phyloP scores from a whole-genome alignment of 1,284 basidiomycete genomes.

The Taiwanofungus camphoratus region DNA sequence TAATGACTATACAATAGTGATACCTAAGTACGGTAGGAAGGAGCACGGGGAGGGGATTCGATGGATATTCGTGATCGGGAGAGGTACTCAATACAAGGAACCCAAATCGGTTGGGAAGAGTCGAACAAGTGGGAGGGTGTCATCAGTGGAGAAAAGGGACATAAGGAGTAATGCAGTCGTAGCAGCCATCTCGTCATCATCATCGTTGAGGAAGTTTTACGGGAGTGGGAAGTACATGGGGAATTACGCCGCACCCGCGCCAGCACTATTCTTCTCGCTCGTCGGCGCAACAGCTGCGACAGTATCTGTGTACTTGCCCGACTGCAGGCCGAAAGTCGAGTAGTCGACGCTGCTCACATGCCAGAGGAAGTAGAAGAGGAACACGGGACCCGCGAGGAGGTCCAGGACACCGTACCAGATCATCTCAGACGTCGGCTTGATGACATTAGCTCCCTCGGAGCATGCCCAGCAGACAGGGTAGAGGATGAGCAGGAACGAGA shows the following conservation, averaged over 20 bases:
- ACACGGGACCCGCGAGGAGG: constrained; percentile 48
- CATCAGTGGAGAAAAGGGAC: too few species aligned
- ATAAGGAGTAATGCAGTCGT: too few species aligned
- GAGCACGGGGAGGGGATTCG: too few species aligned
- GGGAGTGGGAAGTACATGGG: neutral
- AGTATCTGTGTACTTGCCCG: constrained; percentile 26
- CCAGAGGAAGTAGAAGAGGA: constrained; percentile 32
- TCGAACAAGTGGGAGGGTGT: too few species aligned
- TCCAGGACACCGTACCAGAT: constrained; percentile 60
- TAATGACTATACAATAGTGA: too few species aligned
- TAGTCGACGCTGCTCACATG: constrained; percentile 26
- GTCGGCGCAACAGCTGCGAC: neutral
- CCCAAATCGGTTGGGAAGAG: too few species aligned
- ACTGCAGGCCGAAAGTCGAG: constrained; percentile 22
- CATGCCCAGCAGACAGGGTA: constrained; percentile 47
- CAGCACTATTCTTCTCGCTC: neutral
- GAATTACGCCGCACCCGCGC: neutral
- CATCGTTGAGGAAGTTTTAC: too few species aligned
- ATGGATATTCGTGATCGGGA: too few species aligned
- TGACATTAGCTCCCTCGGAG: constrained; percentile 43
- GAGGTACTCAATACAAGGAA: too few species aligned
- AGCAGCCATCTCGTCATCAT: too few species aligned
- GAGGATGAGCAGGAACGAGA: constrained; percentile 46
- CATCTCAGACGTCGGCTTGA: constrained; percentile 39
- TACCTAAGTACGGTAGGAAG: too few species aligned